Conservation (phyloP, 2,329 filamentous ascomycete species). For the Fusarium haematococcum region DNA sequence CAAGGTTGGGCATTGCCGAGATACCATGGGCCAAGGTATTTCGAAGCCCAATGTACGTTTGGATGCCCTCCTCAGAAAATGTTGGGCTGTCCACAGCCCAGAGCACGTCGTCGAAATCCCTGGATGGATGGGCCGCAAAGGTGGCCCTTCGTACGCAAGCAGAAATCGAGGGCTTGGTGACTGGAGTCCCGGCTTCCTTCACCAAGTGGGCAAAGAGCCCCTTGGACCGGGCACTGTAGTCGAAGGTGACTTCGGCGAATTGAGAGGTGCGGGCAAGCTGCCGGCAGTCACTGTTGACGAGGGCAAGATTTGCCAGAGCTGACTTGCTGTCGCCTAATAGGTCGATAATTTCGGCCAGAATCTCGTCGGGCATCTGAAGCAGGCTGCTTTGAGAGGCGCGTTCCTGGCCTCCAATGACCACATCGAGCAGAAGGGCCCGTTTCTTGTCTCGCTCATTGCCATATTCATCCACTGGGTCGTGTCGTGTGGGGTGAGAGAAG, state of each 20-base stretch:
- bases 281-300: conserved; percentile 34
- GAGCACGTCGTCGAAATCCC: too few relatives aligned
- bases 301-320: conserved; percentile 20
- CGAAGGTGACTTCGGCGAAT: conserved; percentile 23
- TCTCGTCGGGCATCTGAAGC: conserved; percentile 19
- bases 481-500: too few relatives aligned
- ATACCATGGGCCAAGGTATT: neutral
- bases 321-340: conserved; percentile 24
- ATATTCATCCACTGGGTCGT: too few relatives aligned
- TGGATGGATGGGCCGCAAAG: neutral
- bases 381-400: conserved; percentile 1
- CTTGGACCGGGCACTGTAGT: conserved; percentile 6
- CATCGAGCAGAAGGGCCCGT: conserved; percentile 14
- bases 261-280: conserved; percentile 26
- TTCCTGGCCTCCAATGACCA: neutral
- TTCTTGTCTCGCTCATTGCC: neutral
- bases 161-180: neutral
- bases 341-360: conserved; percentile 9
- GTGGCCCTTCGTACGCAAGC: conserved; percentile 3
- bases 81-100: too few relatives aligned
- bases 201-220: neutral
- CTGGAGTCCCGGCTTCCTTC: neutral
- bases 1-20: conserved; percentile 13
- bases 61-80: too few relatives aligned
- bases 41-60: too few relatives aligned